phyloP scores from a whole-genome alignment of 345 rosid species.

The Euphorbia tirucalli region DNA sequence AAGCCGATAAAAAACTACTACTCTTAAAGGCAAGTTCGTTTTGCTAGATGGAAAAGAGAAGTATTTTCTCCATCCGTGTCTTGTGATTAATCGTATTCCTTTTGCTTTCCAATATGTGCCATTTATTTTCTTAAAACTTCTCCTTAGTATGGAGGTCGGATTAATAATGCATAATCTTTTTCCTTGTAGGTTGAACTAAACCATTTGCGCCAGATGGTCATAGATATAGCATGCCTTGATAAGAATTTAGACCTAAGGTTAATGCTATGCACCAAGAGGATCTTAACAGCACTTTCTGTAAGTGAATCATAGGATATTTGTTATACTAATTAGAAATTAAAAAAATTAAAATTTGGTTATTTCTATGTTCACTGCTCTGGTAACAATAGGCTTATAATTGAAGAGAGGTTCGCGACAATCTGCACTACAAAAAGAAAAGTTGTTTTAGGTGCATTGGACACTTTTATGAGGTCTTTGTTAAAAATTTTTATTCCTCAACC shows the following conservation, averaged over 20 bases:
- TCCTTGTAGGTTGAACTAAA: conserved; percentile 42
- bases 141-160: not conserved
- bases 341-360: too few species aligned
- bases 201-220: conserved; percentile 48
- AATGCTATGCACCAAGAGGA: conserved; percentile 45
- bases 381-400: too few species aligned
- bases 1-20: conserved; percentile 44
- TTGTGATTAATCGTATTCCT: too few species aligned
- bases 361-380: too few species aligned
- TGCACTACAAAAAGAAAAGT: too few species aligned
- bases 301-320: conserved; percentile 28
- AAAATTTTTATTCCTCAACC: not conserved
- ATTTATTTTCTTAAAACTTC: too few species aligned
- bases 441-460: too few species aligned
- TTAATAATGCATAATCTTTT: conserved; percentile 3
- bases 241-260: conserved; percentile 69
- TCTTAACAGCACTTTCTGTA: conserved; percentile 36
- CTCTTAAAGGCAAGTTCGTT: conserved; percentile 53
- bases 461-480: not conserved
- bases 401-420: too few species aligned
- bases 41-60: not conserved
- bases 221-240: conserved; percentile 55
- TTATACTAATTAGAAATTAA: too few species aligned
- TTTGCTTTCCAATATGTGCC: too few species aligned
- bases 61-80: not conserved